phyloP scores from a whole-genome alignment of 176 grass and related monocot species.

The Phoenix dactylifera region DNA sequence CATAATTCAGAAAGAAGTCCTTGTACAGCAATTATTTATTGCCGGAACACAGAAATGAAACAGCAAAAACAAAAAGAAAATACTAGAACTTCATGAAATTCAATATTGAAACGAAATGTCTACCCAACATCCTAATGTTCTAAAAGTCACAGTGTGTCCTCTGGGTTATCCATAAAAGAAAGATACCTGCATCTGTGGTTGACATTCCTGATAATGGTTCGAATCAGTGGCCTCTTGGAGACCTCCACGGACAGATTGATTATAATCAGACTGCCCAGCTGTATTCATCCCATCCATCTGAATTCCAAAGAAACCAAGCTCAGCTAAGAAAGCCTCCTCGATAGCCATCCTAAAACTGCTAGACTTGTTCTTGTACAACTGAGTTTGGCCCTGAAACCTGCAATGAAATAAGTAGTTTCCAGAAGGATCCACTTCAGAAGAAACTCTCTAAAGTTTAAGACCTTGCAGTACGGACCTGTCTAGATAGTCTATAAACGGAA shows the following conservation, averaged over 20 bases:
- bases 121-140: too few relatives aligned
- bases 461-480: constrained; percentile 31
- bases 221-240: constrained; percentile 43
- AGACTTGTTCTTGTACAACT: constrained; percentile 47
- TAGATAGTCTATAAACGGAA: constrained; percentile 71
- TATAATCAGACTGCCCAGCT: constrained; percentile 24
- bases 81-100: too few relatives aligned
- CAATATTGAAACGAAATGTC: too few relatives aligned
- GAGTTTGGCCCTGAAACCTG: constrained; percentile 74
- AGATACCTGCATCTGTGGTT: constrained; percentile 39
- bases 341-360: constrained; percentile 65
- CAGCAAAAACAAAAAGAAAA: too few relatives aligned
- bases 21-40: not conserved
- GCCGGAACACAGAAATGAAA: too few relatives aligned
- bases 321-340: constrained; percentile 84
- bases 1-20: not conserved
- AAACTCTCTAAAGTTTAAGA: not conserved
- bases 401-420: not conserved
- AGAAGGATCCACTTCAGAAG: not conserved
- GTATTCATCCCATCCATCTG: constrained; percentile 24
- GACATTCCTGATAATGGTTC: constrained; percentile 61
- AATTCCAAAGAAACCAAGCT: constrained; percentile 52
- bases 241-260: constrained; percentile 23
- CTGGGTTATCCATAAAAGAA: too few relatives aligned
- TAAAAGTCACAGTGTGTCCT: too few relatives aligned